Conservation (phyloP, 306 rosid genomes). For the Trifolium subterraneum region DNA sequence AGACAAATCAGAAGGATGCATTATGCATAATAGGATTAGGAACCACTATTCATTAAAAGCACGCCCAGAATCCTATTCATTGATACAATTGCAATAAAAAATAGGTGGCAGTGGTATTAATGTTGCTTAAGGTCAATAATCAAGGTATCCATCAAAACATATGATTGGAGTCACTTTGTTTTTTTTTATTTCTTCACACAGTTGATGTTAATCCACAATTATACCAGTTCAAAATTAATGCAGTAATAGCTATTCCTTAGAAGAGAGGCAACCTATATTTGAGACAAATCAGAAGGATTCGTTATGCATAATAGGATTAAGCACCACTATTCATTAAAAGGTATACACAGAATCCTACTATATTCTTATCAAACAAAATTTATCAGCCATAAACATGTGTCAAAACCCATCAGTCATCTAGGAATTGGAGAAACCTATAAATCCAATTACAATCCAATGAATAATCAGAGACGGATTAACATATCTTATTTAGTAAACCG, state of each 20-base stretch:
- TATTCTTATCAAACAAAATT: neutral
- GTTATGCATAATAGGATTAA: neutral
- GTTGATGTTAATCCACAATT: neutral
- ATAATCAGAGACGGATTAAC: neutral
- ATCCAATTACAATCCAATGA: neutral
- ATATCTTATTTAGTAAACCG: neutral
- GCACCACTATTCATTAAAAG: neutral
- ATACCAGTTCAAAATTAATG: conserved; percentile 2
- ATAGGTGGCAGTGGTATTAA: neutral
- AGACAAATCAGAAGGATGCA: conserved; percentile 16
- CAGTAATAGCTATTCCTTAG: conserved; percentile 1
- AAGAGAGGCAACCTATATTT: conserved; percentile 10
- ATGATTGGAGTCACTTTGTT: neutral
- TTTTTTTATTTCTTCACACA: too few relatives aligned
- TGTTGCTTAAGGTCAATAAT: conserved; percentile 12
- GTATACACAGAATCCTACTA: neutral
- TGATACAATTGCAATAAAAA: conserved; percentile 7
- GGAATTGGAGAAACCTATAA: neutral
- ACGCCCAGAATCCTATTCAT: conserved; percentile 1
- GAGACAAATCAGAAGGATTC: conserved; percentile 13
- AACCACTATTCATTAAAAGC: neutral
- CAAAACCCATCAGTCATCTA: conserved; percentile 3
- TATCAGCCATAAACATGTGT: neutral
- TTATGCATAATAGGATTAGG: conserved; percentile 3
- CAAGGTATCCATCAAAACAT: conserved; percentile 5